phyloP scores from a whole-genome alignment of 2,329 filamentous ascomycete genomes.

The Monascus ruber region DNA sequence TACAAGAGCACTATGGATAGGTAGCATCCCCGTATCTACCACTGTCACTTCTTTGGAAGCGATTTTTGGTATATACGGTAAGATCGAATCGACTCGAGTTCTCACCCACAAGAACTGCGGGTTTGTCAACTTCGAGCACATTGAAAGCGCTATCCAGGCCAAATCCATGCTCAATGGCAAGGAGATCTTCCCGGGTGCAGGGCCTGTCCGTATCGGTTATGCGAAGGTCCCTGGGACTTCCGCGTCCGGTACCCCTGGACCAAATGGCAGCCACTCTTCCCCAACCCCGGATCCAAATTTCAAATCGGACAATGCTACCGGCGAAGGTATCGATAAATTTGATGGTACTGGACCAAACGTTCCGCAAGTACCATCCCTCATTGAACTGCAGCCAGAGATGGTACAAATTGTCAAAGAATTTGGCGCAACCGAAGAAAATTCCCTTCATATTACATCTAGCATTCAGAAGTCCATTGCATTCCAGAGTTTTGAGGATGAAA shows the following conservation, averaged over 20 bases:
- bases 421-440: conserved; percentile 71
- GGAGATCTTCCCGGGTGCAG: conserved; percentile 94
- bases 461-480: conserved; percentile 69
- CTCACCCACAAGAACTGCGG: conserved; percentile 98
- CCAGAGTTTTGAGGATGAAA: conserved; percentile 64
- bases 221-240: conserved; percentile 89
- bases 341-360: conserved; percentile 24
- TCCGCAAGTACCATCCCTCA: conserved; percentile 56
- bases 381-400: conserved; percentile 73
- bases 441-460: conserved; percentile 56
- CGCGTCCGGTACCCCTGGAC: conserved; percentile 66
- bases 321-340: conserved; percentile 19
- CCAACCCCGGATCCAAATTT: conserved; percentile 79
- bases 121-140: conserved; percentile 91
- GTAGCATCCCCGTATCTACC: conserved; percentile 92
- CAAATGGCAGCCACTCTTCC: conserved; percentile 77
- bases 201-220: conserved; percentile 90
- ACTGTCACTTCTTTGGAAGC: conserved; percentile 89
- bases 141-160: conserved; percentile 83
- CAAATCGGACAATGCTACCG: conserved; percentile 17
- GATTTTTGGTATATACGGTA: conserved; percentile 88
- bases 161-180: conserved; percentile 85
- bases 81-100: conserved; percentile 82
- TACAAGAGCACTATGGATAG: conserved; percentile 90
- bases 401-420: conserved; percentile 78